Base-by-base conservation (phyloP, 2,329 filamentous ascomycete genomes). In the Trichophaea hybrida region DNA sequence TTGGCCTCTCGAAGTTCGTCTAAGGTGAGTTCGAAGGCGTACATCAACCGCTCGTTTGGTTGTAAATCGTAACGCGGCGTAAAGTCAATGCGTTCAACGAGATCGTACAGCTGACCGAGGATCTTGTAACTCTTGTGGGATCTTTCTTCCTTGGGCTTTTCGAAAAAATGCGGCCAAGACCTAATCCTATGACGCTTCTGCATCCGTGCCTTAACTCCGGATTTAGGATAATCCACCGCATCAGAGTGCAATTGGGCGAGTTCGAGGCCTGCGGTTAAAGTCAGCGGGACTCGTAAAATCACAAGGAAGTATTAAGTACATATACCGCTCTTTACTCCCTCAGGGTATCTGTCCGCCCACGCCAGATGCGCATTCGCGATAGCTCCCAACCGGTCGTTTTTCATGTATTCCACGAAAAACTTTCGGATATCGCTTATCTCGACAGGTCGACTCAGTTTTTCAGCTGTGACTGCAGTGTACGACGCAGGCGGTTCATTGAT, bases 191-290 rank as follows among this genome's bases (percentile, higher is more conserved):
- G 64, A 67, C 73, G 5, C 43, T 74, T 73, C 5, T 76, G 75
- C 75, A 94, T 85, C 17, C 77, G 73, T 0, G 90, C 91, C 0
- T 86, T 80, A 7, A 84, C 78, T 0, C 93, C 93, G 1, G 88
- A 91, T 74, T 98, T 98, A 49, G 87, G 83, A 69, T 93, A 98
- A 71, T 98, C 93, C 0, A 98, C 93, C 0, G 93, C 91, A 66
- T 83, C 82, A 0, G 93, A 97, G 70, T 98, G 93, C 2, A 97
- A 74, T 6, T 78, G 75, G 2, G 91, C 89, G 4, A 97, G 76
- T 55, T 82, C 74, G 0, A 93, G 73, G 67, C 80, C 80, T 82
- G 51, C n/a, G 6, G 15, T 5, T 32, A 43, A 12, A 33, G 24
- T 40, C 3, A 43, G 38, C n/a, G 10, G 24, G 34, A 63, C 6